Base-by-base conservation (phyloP, 345 rosid genomes). In the Euphorbia lathyris region DNA sequence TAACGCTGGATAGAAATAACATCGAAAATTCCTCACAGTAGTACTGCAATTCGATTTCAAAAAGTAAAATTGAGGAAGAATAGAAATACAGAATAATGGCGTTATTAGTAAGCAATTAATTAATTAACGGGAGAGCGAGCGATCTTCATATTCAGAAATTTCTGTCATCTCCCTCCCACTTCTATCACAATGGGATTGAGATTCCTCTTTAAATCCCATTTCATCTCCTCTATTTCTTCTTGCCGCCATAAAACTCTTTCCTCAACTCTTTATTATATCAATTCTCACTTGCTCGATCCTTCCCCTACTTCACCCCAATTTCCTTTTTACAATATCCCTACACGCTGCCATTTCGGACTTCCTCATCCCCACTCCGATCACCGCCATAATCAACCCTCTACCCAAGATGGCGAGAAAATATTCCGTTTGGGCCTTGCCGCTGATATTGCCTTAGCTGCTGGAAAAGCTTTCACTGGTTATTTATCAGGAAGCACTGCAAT, bases 401-500 rank as follows among this genome's bases (percentile, higher is more conserved):
- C 75, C 1, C 60, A 81, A 47, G 84, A 87, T 29, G 94, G 86
- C 1, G 98, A 88, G 75, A 82, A 71, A 47, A 84, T 91, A n/a
- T 89, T 93, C 83, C 84, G 91, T 29, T 80, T 93, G 48, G 97
- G 97, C 64, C 90, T 94, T 40, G 82, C 77, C 59, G 83, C 89
- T 25, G 93, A 88, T 65, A 65, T 84, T 20, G 78, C 79, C 58
- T 73, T 88, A n/a, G 85, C 93, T n/a, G 52, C 81, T 27, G 86
- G 86, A 58, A 88, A 88, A 79, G 87, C 91, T 57, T 69, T 85
- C 20, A 83, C 87, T 23, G 94, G 94, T 1, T 83, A 86, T 63
- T 16, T 88, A 29, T 81, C 88, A 9, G 91, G 94, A 30, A 88
- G 91, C 76, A 86, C 88, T 13, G 94, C 89, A 5, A 78, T 85